A percentile compares a stretch with the other conserved stretches of the same genome.
Evolutionary conservation across 2,329 filamentous ascomycete genomes (phyloP).

Genomic region (Xylariaceae sp.): DNA sequence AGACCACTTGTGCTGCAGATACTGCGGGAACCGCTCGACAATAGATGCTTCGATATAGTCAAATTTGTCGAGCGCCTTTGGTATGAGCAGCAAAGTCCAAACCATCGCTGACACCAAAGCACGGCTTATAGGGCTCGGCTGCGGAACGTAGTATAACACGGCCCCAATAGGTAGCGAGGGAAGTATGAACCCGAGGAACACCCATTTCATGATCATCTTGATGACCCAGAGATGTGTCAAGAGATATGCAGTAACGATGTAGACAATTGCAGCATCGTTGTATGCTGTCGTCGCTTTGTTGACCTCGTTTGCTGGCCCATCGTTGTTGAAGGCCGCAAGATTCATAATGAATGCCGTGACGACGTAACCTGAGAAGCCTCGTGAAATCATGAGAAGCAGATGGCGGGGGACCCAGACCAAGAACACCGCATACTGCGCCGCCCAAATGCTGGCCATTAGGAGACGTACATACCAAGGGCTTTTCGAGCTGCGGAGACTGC

Average conservation of each 20-base stretch:
- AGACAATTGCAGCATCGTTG: neutral
- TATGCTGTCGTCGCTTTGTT: neutral
- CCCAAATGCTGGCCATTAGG: neutral
- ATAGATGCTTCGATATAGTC: slow-evolving; percentile 12
- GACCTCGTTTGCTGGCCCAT: slow-evolving; percentile 2
- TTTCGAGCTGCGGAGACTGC: neutral
- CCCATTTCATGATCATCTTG: slow-evolving; percentile 1
- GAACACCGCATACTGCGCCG: slow-evolving; percentile 4
- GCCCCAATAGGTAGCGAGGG: slow-evolving; percentile 2
- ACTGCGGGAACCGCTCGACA: slow-evolving; percentile 8
- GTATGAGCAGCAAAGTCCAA: neutral
- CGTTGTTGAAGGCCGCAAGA: neutral
- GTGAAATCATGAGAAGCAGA: slow-evolving; percentile 4
- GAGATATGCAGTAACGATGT: slow-evolving; percentile 4
- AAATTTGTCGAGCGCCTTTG: slow-evolving; percentile 3
- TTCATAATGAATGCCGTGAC: slow-evolving; percentile 2
- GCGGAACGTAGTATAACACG: slow-evolving; percentile 5
- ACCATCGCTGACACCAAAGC: neutral
- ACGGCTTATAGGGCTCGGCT: neutral
- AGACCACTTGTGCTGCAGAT: slow-evolving; percentile 14
- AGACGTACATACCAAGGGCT: neutral
- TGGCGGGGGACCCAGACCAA: neutral
- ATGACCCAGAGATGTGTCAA: slow-evolving; percentile 5
- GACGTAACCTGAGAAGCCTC: neutral
- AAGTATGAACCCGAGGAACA: slow-evolving; percentile 3